phyloP scores from a whole-genome alignment of 352 stramenopile genomes.

The Globisporangium alternatum region DNA sequence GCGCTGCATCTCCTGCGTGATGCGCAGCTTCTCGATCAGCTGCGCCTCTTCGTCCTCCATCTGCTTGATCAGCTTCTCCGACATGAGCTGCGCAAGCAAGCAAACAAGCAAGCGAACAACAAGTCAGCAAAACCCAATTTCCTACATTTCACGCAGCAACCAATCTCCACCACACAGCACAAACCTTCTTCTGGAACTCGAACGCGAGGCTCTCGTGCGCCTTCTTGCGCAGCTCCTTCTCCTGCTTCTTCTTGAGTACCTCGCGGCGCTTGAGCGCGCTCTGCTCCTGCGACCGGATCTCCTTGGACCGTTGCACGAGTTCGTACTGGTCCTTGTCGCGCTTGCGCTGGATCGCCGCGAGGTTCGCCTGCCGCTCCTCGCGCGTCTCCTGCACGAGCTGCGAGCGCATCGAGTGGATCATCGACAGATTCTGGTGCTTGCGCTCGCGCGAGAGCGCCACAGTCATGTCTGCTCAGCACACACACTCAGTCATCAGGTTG shows the following conservation, averaged over 20 bases:
- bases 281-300: conserved; percentile 54
- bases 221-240: conserved; percentile 48
- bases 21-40: conserved; percentile 56
- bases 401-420: conserved; percentile 39
- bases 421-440: conserved; percentile 36
- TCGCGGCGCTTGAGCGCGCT: conserved; percentile 39
- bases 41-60: conserved; percentile 63
- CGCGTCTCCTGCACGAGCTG: conserved; percentile 56
- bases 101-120: not conserved
- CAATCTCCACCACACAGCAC: not conserved
- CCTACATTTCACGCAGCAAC: not conserved
- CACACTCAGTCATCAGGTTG: not conserved
- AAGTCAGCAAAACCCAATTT: not conserved
- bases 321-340: conserved; percentile 35
- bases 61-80: conserved; percentile 57
- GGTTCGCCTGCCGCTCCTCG: conserved; percentile 37
- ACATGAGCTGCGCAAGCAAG: conserved; percentile 24
- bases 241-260: conserved; percentile 40
- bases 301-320: conserved; percentile 40
- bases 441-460: conserved; percentile 34
- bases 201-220: conserved; percentile 41
- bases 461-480: conserved; percentile 19
- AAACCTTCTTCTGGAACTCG: conserved; percentile 51
- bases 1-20: conserved; percentile 66
- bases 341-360: conserved; percentile 42